Conservation (phyloP, 2,329 filamentous ascomycete genomes). For the Ascochyta koolunga region DNA sequence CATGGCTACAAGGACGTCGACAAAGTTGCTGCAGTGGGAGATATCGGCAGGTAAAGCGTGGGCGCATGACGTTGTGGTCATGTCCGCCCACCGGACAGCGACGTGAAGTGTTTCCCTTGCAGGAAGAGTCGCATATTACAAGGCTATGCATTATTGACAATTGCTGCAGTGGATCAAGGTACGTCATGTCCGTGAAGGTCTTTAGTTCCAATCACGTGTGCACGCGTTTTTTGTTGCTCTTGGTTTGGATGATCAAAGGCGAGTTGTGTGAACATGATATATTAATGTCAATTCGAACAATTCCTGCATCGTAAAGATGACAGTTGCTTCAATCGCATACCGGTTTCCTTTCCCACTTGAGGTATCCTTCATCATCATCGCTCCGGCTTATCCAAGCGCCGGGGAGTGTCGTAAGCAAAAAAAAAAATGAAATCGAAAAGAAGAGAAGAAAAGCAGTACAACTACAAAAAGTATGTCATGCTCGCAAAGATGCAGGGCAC, state of each 20-base stretch:
- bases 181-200: background rate
- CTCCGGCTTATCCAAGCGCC: conserved; percentile 9
- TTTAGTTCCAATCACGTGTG: background rate
- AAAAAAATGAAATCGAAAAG: background rate
- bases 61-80: background rate
- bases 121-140: background rate
- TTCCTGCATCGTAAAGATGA: background rate
- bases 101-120: background rate
- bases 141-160: background rate
- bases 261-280: conserved; percentile 3
- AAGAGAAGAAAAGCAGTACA: conserved; percentile 11
- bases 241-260: background rate
- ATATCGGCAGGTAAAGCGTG: background rate
- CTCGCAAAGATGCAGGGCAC: conserved; percentile 9
- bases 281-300: conserved; percentile 3
- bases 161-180: background rate
- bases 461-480: conserved; percentile 17
- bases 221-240: background rate
- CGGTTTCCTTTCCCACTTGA: conserved; percentile 3
- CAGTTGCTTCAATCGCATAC: background rate
- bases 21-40: background rate
- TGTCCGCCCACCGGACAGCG: background rate
- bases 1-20: background rate
- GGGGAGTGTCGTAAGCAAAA: conserved; percentile 4
- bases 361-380: conserved; percentile 18